A percentile compares a stretch with the other conserved stretches of the same genome.
These are phyloP conservation scores for Schizothecium vesticola DNA, from an alignment of 495 filamentous ascomycete species.

Conservation along the genomic window DNA sequence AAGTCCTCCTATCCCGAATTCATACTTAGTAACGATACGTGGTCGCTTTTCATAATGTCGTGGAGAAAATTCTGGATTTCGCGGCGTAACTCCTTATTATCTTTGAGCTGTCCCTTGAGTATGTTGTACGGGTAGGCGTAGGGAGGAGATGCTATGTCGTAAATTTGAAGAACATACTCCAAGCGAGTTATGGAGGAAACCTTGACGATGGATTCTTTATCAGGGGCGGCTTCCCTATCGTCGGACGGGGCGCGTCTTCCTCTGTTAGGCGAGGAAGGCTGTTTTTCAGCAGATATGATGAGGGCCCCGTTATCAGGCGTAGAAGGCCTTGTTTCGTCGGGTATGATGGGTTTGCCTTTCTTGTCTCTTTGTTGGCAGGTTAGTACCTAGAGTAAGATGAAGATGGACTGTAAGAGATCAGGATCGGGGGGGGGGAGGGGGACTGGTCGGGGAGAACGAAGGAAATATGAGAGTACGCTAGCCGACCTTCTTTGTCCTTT, in stretches of 20 bases:
- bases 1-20: not conserved
- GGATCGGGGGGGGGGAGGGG: no score
- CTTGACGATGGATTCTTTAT: no score
- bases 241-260: not conserved
- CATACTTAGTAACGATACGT: not conserved
- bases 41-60: not conserved
- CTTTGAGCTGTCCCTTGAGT: not conserved
- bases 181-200: no score
- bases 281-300: not conserved
- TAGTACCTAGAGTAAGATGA: no score
- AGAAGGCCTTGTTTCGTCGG: not conserved
- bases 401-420: no score
- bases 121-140: not conserved
- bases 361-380: not conserved
- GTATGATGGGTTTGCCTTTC: constrained; percentile 1
- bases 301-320: not conserved
- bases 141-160: not conserved
- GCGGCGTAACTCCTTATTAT: no score
- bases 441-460: no score
- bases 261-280: not conserved
- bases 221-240: not conserved
- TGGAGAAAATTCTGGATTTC: no score
- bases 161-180: not conserved
- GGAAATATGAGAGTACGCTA: no score
- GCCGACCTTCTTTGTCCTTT: no score